Percentiles rank a stretch among this genome's conserved stretches.
Evolutionary conservation across 257 asterid genomes (phyloP).

Genomic region (Agastache rugosa): DNA sequence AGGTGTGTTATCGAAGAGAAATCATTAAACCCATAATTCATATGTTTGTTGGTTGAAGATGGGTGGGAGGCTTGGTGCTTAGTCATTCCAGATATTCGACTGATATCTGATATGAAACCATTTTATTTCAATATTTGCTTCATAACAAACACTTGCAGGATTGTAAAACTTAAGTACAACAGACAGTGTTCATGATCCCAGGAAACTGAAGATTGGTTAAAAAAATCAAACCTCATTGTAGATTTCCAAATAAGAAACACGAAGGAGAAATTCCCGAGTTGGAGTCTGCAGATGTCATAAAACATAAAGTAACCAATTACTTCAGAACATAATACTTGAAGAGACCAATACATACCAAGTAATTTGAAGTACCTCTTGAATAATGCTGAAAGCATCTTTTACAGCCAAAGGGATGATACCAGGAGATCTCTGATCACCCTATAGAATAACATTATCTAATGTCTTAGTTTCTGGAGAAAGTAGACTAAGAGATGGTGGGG

Average conservation of each 20-base stretch:
- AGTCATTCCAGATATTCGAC: slow-evolving; percentile 13
- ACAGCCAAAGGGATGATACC: slow-evolving; percentile 98
- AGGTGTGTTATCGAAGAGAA: slow-evolving; percentile 21
- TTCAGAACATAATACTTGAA: slow-evolving; percentile 34
- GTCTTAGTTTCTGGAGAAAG: slow-evolving; percentile 31
- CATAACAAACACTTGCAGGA: background rate
- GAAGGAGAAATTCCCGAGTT: slow-evolving; percentile 92
- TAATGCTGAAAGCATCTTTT: slow-evolving; percentile 96
- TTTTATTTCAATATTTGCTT: background rate
- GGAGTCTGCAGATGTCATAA: slow-evolving; percentile 80
- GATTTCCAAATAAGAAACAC: slow-evolving; percentile 96
- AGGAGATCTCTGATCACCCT: slow-evolving; percentile 99
- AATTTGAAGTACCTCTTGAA: slow-evolving; percentile 86
- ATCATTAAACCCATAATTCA: slow-evolving; percentile 22
- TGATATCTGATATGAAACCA: slow-evolving; percentile 13
- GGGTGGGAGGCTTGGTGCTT: slow-evolving; percentile 16
- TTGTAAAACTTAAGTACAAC: slow-evolving; percentile 30
- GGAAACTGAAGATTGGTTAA: slow-evolving; percentile 33
- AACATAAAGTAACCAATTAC: slow-evolving; percentile 27
- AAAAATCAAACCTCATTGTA: slow-evolving; percentile 87
- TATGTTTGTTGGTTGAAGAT: slow-evolving; percentile 27
- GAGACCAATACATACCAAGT: slow-evolving; percentile 36
- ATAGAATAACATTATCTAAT: slow-evolving; percentile 34
- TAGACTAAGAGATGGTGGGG: slow-evolving; percentile 22
- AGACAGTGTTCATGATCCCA: slow-evolving; percentile 30